A percentile compares a stretch with the other conserved stretches of the same genome.
Conservation (phyloP, 257 asterid genomes). For the Solanum chiquidenum region DNA sequence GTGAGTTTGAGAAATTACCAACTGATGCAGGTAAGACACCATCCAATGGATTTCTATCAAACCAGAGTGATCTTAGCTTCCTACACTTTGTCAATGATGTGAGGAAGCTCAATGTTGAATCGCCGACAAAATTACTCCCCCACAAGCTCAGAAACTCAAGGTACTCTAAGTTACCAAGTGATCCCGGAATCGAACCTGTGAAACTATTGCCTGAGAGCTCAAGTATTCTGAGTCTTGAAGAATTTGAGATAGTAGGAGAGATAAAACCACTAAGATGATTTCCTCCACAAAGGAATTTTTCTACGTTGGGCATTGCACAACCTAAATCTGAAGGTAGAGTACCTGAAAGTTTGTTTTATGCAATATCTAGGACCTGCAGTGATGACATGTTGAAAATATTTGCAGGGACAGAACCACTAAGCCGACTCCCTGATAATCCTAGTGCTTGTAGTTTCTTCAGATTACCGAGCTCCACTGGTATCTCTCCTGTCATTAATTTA, state of each 20-base stretch:
- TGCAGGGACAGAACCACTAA: not conserved
- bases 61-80: not conserved
- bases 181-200: not conserved
- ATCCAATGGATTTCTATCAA: not conserved
- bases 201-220: not conserved
- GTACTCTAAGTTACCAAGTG: not conserved
- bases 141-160: not conserved
- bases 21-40: not conserved
- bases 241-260: not conserved
- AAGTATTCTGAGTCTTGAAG: not conserved
- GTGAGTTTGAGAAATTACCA: not conserved
- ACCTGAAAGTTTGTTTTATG: not conserved
- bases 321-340: not conserved
- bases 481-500: not conserved
- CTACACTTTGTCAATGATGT: not conserved
- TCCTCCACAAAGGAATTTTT: rapidly evolving
- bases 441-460: not conserved
- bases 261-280: not conserved
- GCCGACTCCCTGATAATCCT: too few relatives aligned
- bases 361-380: not conserved
- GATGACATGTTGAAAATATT: not conserved
- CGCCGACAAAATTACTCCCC: rapidly evolving
- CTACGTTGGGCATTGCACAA: not conserved
- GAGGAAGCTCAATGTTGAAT: not conserved
- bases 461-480: not conserved